Conservation (phyloP, 306 rosid genomes). For the Vicia sativa region DNA sequence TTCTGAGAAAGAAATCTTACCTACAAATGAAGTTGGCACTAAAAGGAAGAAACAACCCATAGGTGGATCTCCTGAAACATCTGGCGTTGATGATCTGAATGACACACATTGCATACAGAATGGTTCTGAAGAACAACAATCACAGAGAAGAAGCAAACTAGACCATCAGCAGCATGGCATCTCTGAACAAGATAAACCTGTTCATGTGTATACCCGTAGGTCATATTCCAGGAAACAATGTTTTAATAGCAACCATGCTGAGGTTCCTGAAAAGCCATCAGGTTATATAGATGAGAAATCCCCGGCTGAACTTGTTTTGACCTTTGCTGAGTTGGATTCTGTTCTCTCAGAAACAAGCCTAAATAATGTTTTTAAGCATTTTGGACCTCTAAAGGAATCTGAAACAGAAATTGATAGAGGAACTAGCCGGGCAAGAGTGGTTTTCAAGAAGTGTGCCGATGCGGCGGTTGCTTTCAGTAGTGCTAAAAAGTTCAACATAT, state of each 20-base stretch:
- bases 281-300: constrained; percentile 66
- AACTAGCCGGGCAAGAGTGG: constrained; percentile 84
- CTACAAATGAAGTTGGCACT: constrained; percentile 49
- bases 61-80: constrained; percentile 61
- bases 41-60: constrained; percentile 56
- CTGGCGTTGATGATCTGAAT: constrained; percentile 79
- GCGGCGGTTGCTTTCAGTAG: constrained; percentile 79
- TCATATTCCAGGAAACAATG: constrained; percentile 64
- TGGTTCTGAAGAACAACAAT: constrained; percentile 68
- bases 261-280: constrained; percentile 61
- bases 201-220: constrained; percentile 59
- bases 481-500: constrained; percentile 84
- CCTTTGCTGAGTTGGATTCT: constrained; percentile 75
- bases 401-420: constrained; percentile 88
- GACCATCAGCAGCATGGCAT: constrained; percentile 45
- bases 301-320: constrained; percentile 83
- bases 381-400: constrained; percentile 83
- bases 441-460: constrained; percentile 75
- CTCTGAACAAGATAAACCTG: constrained; percentile 57
- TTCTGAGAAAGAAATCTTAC: constrained; percentile 47
- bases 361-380: constrained; percentile 80
- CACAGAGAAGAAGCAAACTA: constrained; percentile 54
- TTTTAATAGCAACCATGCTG: constrained; percentile 46
- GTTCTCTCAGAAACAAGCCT: constrained; percentile 74
- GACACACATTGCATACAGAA: constrained; percentile 71